Percentiles rank a stretch among this genome's conserved stretches.
Evolutionary conservation across 2,329 filamentous ascomycete species (phyloP).

Genomic region (Colletotrichum sojae): DNA sequence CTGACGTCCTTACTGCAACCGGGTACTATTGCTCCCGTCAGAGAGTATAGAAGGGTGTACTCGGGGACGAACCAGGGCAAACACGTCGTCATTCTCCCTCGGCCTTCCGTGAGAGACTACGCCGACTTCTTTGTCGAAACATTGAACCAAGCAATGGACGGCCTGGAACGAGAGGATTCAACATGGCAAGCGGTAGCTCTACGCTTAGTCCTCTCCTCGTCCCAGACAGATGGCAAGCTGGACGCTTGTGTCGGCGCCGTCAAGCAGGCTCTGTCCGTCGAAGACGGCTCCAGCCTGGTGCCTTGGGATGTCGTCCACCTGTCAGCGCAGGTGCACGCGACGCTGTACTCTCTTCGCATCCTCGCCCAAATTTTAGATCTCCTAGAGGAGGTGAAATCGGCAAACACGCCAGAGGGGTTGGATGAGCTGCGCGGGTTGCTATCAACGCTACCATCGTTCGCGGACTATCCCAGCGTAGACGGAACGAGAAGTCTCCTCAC

Average conservation of each 20-base stretch:
- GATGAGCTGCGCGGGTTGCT: constrained; percentile 23
- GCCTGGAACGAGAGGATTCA: constrained; percentile 41
- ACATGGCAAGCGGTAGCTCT: constrained; percentile 35
- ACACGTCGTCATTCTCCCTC: constrained; percentile 27
- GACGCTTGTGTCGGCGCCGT: constrained; percentile 47
- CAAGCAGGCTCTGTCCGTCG: constrained; percentile 26
- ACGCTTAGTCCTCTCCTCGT: constrained; percentile 36
- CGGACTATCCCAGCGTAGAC: constrained; percentile 31
- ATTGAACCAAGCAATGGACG: constrained; percentile 44
- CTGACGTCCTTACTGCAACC: constrained; percentile 47
- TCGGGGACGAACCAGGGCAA: constrained; percentile 34
- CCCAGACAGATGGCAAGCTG: constrained; percentile 47
- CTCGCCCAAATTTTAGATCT: constrained; percentile 63
- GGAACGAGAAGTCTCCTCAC: constrained; percentile 19
- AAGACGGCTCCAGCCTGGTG: constrained; percentile 43
- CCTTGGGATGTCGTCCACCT: constrained; percentile 74
- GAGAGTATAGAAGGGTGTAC: constrained; percentile 55
- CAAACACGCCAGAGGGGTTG: background rate
- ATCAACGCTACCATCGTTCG: constrained; percentile 18
- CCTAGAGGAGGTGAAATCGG: constrained; percentile 41
- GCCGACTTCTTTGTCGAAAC: constrained; percentile 38
- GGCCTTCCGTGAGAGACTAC: constrained; percentile 24
- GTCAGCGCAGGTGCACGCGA: constrained; percentile 71
- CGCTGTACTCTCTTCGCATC: constrained; percentile 73
- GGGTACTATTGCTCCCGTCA: constrained; percentile 42